Evolutionary conservation across 2,329 filamentous ascomycete genomes (phyloP), one percentile per base, ranked within the genome.

Genomic region (Ascochyta fabae): DNA sequence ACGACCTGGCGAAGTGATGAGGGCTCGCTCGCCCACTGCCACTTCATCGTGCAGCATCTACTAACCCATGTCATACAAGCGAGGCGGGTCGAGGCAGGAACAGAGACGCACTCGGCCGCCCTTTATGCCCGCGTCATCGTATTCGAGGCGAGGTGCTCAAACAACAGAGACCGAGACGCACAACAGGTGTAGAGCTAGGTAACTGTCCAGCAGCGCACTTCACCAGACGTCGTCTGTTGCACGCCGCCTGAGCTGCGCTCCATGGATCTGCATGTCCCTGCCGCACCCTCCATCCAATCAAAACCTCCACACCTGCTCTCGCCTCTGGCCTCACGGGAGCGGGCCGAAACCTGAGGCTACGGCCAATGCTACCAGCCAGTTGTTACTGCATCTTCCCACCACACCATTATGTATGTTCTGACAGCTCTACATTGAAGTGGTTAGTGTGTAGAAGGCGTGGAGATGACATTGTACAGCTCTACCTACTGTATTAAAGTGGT

Each of bases 61-160:
- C 53, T 56, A 56, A 56, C 53, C 53, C 53, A 43, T 43, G 36
- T 51, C 53, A 55, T 56, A 38, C 53, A 52, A 52, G 48, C 53
- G 48, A 44, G 38, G 29, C 48, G 48, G 41, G 53, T 43, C 53
- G 48, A 57, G 48, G 53, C 53, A 57, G 53, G 53, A 57, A 57
- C 53, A 57, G 39, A 27, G 47, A 31, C 36, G 24, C 24, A 6
- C 1, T 26, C 24, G 24, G 4, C 26, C 19, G 26, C 42, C 35
- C 47, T 23, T 36, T 47, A 15, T 43, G 43, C 33, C 29, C 43
- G 29, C 53, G 52, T 55, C 52, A 55, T 55, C 41, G 23, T 42
- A 38, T 46, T 50, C 46, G 41, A 10, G 35, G 36, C 52, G 34
- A 19, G 19, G 19, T 36, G 24, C 27, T 29, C 27, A 29, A 27